Evolutionary conservation across 768 basidiomycete species (phyloP), one percentile per base, ranked within the genome.

Genomic region (Pisolithus sp.): DNA sequence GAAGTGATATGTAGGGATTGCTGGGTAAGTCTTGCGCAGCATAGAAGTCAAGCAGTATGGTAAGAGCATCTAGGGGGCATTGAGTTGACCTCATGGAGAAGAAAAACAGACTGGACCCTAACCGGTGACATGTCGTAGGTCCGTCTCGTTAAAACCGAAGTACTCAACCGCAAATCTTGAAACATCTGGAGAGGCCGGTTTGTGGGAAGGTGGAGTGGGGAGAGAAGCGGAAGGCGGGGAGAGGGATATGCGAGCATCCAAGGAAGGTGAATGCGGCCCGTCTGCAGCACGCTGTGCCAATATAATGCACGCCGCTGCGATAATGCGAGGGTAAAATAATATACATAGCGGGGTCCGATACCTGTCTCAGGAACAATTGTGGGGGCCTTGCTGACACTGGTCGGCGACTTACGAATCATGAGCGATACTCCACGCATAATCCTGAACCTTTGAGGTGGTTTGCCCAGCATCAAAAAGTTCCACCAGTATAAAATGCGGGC

Each of bases 351-450:
- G 87, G 3, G 86, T 91, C 57, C 91, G 79, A 67, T 84, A 89
- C 48, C 90, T 91, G 61, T 40, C 21, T 24, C 42, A 53, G 47
- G 36, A 30, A 37, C 34, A 26, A 40, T 52, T 54, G 53, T 45
- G 55, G 36, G 50, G 34, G 47, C 38, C 42, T 38, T 28, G n/a
- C 36, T 46, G 36, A 47, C 31, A 40, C 20, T 28, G 34, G 42
- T 34, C 46, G 21, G 13, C 39, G 34, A 77, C 76, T 68, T 53
- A 92, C 90, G 90, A 89, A 72, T 93, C 90, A 68, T 90, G 87
- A 13, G 89, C 85, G 47, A 93, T 73, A 55, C 86, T 88, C 91
- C 89, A 93, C 12, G 88, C 82, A 61, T 80, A 84, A 61, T 90
- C 89, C 65, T 86, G 81, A 34, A 85, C 64, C 31, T 72, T 66